A percentile compares a stretch with the other conserved stretches of the same genome.
These are phyloP conservation scores for Cladophialophora chaetospira DNA, from an alignment of 2,329 filamentous ascomycete genomes.

Conservation along the genomic window DNA sequence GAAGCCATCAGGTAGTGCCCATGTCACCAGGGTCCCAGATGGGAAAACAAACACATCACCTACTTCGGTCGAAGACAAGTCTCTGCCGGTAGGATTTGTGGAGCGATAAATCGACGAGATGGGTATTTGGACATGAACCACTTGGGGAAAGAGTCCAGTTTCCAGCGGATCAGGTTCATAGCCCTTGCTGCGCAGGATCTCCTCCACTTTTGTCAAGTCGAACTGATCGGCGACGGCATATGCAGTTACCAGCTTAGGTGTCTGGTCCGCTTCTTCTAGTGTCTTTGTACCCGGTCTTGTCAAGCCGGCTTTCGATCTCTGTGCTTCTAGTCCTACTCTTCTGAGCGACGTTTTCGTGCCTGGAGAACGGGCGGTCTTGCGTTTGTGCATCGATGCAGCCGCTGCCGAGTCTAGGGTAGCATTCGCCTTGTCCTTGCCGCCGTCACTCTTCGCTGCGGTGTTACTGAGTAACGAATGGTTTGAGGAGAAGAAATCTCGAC, in stretches of 20 bases:
- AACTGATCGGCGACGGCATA: slow-evolving; percentile 71
- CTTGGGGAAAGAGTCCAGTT: slow-evolving; percentile 65
- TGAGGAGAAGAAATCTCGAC: slow-evolving; percentile 68
- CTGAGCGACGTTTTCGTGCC: slow-evolving; percentile 74
- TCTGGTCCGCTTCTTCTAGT: slow-evolving; percentile 39
- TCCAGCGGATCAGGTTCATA: slow-evolving; percentile 64
- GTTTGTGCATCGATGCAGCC: slow-evolving; percentile 41
- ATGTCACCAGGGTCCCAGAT: slow-evolving; percentile 88
- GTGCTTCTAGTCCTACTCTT: slow-evolving; percentile 82
- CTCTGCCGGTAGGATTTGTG: slow-evolving; percentile 43
- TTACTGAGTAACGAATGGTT: slow-evolving; percentile 50
- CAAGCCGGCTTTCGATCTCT: slow-evolving; percentile 60
- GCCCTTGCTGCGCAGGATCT: slow-evolving; percentile 59
- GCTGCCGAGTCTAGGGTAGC: neutral
- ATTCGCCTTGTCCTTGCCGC: slow-evolving; percentile 7
- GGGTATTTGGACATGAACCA: slow-evolving; percentile 61
- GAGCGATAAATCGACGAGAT: slow-evolving; percentile 49
- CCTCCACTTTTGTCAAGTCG: slow-evolving; percentile 59
- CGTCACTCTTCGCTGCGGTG: slow-evolving; percentile 10
- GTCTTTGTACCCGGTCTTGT: slow-evolving; percentile 44
- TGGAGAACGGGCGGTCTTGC: slow-evolving; percentile 53
- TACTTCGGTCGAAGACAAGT: slow-evolving; percentile 49
- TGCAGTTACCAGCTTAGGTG: slow-evolving; percentile 57
- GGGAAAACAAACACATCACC: slow-evolving; percentile 96
- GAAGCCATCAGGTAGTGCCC: slow-evolving; percentile 78